Base-by-base conservation (phyloP, 176 grass and related monocot genomes). In the Zizania latifolia region DNA sequence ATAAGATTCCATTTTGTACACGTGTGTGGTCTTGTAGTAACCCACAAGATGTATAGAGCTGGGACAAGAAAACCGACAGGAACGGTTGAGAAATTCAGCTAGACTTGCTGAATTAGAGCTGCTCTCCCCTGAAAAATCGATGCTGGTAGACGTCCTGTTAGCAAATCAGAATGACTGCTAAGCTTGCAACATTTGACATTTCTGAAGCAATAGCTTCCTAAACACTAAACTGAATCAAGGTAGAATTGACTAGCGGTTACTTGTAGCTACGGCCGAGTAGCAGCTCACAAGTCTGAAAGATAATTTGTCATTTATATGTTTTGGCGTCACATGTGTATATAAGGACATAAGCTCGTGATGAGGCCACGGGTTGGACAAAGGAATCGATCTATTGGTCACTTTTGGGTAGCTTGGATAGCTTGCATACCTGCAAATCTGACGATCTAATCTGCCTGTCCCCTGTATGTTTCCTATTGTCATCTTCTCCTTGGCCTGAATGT, bases 291-390 rank as follows among this genome's bases (percentile, higher is more conserved):
- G n/a, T n/a, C n/a, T n/a, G n/a, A n/a, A 22, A 17, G 21, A 50
- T 2, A 67, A 40, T 61, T 87, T 44, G 61, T 60, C 74, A 51
- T 28, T 74, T 74, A 56, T n/a, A 78, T 16, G 22, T 68, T 40
- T 53, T 66, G 55, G 53, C 22, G 46, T 39, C 81, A 53, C 48
- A 15, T 59, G 53, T 19, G 17, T 21, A 31, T 27, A 36, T 21
- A 15, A 31, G 72, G 57, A 77, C 66, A 60, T 46, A 9, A 48
- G 35, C 85, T 68, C 85, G 85, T 87, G 85, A 74, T 87, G 85
- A 74, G 19, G 31, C 32, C 40, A 66, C 72, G 48, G 72, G 58
- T 7, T 30, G 72, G 73, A 38, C 78, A 78, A 41, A 2, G 32
- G 24, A 66, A 61, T 78, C 50, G 23, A 34, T 59, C 38, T 58